Evolutionary conservation across 225 moss, liverwort and hornwort genomes (phyloP), one percentile per base, ranked within the genome.

Genomic region (Lunularia cruciata): DNA sequence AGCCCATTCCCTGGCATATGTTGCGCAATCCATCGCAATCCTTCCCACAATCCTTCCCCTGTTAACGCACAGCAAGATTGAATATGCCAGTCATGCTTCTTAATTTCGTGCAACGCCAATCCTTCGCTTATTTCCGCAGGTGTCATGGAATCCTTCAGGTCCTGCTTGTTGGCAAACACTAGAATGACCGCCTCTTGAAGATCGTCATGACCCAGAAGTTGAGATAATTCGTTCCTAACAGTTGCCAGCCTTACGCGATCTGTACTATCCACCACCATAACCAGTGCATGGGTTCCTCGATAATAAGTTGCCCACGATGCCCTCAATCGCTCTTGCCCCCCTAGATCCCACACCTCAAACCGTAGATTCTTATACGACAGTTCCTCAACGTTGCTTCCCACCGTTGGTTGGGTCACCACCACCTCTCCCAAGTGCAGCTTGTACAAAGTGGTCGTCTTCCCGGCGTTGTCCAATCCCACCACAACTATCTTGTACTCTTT

Each of bases 401-500:
- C 90, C 49, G 90, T 91, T 5, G 90, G 90, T 77, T 91, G 88
- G 32, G 90, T 91, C 57, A 88, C 86, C 33, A 91, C 90, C 61
- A 91, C 90, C 72, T 91, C 90, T n/a, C 90, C 90, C 83, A 91
- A 72, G 65, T 91, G 90, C 72, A 91, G 77, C 81, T 91, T 91
- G 68, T 91, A 91, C 9, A 91, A 85, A 8, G 90, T 91, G 7
- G 90, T 91, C 37, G 90, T 91, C 81, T 91, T 91, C 10, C 90
- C 90, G 39, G 90, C 90, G 56, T 91, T 91, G 83, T 88, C 90
- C 77, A 91, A 69, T 42, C 90, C 90, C 82, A 91, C 90, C 39
- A 91, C 90, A 20, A 91, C 90, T 69, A 91, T 91, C 75, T 91
- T 91, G 68, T 91, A 91, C 57, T 91, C 90, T 70, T 91, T 91